Conservation (phyloP, 1,284 basidiomycete genomes). For the Paramarasmius palmivorus region DNA sequence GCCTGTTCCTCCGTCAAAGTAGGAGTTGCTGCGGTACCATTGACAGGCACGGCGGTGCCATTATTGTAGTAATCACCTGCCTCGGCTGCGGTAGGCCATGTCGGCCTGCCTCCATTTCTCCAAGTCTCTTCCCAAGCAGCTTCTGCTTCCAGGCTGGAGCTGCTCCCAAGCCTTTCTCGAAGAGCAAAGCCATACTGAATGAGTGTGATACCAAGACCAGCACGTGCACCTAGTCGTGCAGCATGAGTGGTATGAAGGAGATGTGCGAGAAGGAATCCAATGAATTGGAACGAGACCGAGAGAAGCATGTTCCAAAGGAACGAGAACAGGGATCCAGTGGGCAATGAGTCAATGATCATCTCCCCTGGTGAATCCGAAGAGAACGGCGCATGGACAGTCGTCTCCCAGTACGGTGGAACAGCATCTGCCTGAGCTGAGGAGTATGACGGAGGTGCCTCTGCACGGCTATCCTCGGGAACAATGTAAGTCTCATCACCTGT, state of each 20-base stretch:
- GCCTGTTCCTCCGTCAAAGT: slow-evolving; percentile 39
- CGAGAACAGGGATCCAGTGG: slow-evolving; percentile 81
- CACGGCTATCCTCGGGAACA: slow-evolving; percentile 78
- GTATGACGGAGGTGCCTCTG: slow-evolving; percentile 88
- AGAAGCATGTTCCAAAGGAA: slow-evolving; percentile 95
- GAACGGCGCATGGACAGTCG: slow-evolving; percentile 86
- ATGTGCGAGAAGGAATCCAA: slow-evolving; percentile 94
- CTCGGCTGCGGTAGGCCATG: slow-evolving; percentile 43
- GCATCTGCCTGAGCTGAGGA: slow-evolving; percentile 90
- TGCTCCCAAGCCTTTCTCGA: slow-evolving; percentile 42
- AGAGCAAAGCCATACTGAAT: slow-evolving; percentile 95
- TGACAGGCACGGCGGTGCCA: slow-evolving; percentile 23
- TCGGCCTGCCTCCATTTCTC: slow-evolving; percentile 34
- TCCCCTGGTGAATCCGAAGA: slow-evolving; percentile 58
- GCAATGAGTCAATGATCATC: slow-evolving; percentile 74
- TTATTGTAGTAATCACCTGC: slow-evolving; percentile 45
- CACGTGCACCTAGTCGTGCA: slow-evolving; percentile 91
- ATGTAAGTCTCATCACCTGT: slow-evolving; percentile 74
- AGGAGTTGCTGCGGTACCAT: slow-evolving; percentile 25
- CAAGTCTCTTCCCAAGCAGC: slow-evolving; percentile 28
- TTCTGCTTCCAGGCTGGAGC: slow-evolving; percentile 20
- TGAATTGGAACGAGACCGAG: slow-evolving; percentile 95
- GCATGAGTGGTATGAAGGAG: slow-evolving; percentile 95
- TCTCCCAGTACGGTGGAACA: slow-evolving; percentile 98
- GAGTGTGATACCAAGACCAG: slow-evolving; percentile 92